Evolutionary conservation across 306 rosid genomes (phyloP).

Genomic region (Citrullus amarus): DNA sequence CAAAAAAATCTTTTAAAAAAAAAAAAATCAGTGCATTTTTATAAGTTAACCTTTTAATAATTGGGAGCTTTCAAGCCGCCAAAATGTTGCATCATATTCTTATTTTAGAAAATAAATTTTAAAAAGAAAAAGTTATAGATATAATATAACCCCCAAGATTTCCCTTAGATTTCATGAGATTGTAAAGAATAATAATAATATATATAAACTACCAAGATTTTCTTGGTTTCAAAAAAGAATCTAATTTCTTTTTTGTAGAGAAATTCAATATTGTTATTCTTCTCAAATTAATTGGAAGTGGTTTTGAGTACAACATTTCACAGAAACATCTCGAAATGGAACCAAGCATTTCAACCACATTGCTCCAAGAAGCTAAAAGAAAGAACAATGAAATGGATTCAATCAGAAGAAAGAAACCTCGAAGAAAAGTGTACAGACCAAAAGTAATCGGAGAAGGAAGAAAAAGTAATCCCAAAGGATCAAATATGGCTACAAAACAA

Average conservation of each 20-base stretch:
- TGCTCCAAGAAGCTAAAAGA: not conserved
- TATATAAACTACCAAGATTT: no score
- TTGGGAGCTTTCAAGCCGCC: no score
- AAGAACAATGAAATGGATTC: not conserved
- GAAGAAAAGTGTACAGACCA: not conserved
- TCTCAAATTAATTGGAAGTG: not conserved
- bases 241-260: not conserved
- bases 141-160: no score
- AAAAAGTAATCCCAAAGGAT: not conserved
- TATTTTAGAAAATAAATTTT: no score
- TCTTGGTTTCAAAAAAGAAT: no score
- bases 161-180: no score
- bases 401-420: not conserved
- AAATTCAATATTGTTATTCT: not conserved
- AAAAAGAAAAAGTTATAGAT: no score
- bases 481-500: not conserved
- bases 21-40: no score
- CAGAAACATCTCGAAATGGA: not conserved
- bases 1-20: no score
- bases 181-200: no score
- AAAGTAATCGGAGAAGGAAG: conserved; percentile 4
- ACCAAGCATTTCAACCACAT: not conserved
- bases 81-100: no score
- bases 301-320: not conserved
- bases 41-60: no score